Percentiles rank a stretch among this genome's conserved stretches.
These are phyloP conservation scores for Anastatica hierochuntica DNA, from an alignment of 345 rosid species.

Conservation along the genomic window DNA sequence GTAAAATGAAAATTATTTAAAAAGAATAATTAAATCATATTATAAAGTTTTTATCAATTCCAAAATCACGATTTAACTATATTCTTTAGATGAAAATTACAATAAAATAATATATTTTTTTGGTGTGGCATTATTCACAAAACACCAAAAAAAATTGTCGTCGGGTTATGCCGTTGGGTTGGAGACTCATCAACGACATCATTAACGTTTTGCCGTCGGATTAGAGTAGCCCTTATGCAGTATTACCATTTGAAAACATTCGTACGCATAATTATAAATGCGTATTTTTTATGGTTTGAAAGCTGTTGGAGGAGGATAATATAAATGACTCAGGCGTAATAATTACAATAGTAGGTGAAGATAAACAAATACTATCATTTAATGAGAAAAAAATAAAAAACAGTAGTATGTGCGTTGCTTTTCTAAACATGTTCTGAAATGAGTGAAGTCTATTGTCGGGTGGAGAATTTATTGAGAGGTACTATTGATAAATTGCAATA, in stretches of 20 bases:
- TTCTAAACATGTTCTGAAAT: slow-evolving; percentile 11
- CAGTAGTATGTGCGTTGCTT: background rate
- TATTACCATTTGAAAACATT: background rate
- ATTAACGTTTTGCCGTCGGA: no score
- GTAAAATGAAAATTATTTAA: no score
- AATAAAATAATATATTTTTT: no score
- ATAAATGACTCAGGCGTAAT: background rate
- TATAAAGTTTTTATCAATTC: no score
- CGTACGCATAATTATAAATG: background rate
- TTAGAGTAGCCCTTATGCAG: no score
- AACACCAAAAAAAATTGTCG: no score
- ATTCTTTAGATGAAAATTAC: no score
- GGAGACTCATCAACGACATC: no score
- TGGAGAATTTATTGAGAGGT: slow-evolving; percentile 3
- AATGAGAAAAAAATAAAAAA: slow-evolving; percentile 3
- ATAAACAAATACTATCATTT: background rate
- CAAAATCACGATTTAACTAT: no score
- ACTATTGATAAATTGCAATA: background rate
- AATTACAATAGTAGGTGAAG: slow-evolving; percentile 18
- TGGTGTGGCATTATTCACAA: no score
- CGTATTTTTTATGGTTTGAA: slow-evolving; percentile 1
- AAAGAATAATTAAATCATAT: no score
- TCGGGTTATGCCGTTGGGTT: no score
- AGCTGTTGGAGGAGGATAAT: slow-evolving; percentile 1
- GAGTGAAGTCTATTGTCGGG: slow-evolving; percentile 18